Percentiles rank a stretch among this genome's conserved stretches.
Conservation (phyloP, 805 yeast species). For the Kregervanrija delftensis region DNA sequence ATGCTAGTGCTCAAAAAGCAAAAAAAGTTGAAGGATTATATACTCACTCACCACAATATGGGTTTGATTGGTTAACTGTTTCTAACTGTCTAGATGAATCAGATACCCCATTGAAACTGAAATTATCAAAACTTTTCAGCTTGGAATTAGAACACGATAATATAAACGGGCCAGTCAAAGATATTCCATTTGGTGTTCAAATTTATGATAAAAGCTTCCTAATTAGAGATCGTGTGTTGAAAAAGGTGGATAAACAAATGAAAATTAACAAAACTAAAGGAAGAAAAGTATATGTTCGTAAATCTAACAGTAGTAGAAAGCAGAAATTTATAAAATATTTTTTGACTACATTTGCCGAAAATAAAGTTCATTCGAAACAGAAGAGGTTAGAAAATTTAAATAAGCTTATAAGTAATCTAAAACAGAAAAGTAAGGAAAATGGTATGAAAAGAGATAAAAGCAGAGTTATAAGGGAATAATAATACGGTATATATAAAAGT, state of each 20-base stretch:
- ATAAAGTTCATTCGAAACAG: too few species aligned
- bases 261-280: too few species aligned
- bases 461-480: too few species aligned
- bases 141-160: constrained; percentile 3
- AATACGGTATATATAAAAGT: background rate
- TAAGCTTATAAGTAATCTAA: too few species aligned
- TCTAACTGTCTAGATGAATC: background rate
- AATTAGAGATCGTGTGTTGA: background rate
- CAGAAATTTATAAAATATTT: too few species aligned
- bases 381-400: too few species aligned
- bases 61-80: constrained; percentile 6
- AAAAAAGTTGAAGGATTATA: background rate
- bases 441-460: too few species aligned
- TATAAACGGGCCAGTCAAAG: constrained; percentile 4
- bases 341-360: too few species aligned
- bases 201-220: background rate
- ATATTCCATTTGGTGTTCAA: constrained; percentile 2
- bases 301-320: too few species aligned
- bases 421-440: too few species aligned
- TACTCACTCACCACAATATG: background rate
- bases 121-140: constrained; percentile 3
- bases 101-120: constrained; percentile 1
- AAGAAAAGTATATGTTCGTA: too few species aligned
- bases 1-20: too few species aligned
- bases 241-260: background rate